A percentile compares a stretch with the other conserved stretches of the same genome.
Evolutionary conservation across 176 grass and related monocot genomes (phyloP).

Genomic region (Phoenix dactylifera): DNA sequence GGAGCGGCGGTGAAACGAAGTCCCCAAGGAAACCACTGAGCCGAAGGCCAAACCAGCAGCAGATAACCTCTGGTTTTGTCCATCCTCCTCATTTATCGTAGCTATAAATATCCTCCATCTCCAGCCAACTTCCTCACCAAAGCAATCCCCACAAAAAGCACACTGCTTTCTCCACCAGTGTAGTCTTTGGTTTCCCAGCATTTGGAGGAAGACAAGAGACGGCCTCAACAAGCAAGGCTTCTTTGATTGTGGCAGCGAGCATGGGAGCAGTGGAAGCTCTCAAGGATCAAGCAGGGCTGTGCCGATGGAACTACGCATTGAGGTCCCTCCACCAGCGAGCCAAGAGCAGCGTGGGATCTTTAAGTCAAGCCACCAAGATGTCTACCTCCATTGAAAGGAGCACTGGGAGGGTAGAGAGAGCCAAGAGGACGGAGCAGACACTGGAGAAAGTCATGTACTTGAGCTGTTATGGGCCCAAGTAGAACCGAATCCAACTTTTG

Average conservation of each 20-base stretch:
- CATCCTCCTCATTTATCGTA: too few species aligned
- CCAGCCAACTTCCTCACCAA: too few species aligned
- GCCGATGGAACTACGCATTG: constrained; percentile 63
- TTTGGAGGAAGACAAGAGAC: constrained; percentile 4
- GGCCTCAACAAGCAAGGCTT: constrained; percentile 27
- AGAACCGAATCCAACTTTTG: neutral
- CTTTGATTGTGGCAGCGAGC: constrained; percentile 41
- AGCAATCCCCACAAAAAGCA: too few species aligned
- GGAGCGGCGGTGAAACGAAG: too few species aligned
- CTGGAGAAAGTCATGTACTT: constrained; percentile 56
- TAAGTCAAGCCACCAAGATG: constrained; percentile 17
- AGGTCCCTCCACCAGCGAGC: constrained; percentile 24
- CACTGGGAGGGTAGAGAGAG: neutral
- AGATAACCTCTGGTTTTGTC: too few species aligned
- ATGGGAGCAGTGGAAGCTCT: constrained; percentile 52
- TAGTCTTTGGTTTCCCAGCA: too few species aligned
- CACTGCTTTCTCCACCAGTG: too few species aligned
- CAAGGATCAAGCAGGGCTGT: constrained; percentile 57
- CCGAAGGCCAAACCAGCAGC: too few species aligned
- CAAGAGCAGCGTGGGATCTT: constrained; percentile 15
- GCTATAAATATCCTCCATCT: too few species aligned
- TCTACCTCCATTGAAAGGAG: neutral
- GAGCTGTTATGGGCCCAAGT: constrained; percentile 52
- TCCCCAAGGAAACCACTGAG: too few species aligned
- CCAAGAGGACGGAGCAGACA: constrained; percentile 36